Evolutionary conservation across 1,139 yeast genomes (phyloP), one percentile per base, ranked within the genome.

Genomic region (Diutina mesorugosa): DNA sequence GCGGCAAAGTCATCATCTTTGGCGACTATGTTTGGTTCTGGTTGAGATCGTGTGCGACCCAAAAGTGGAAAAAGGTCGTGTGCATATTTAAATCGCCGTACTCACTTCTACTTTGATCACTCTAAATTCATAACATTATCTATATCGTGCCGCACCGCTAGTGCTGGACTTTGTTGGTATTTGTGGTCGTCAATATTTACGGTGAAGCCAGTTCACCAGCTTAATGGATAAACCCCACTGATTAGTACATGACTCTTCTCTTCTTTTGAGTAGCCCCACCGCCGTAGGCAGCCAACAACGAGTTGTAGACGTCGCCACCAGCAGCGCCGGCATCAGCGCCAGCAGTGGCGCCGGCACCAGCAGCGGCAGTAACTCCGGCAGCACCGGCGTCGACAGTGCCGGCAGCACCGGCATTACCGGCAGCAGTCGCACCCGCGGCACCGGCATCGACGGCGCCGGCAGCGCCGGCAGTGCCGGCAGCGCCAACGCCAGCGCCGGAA

Each of bases 281-380:
- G 10, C 53, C 53, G 53, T 50, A 50, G 8, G 53, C 53, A 16
- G 41, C 45, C 28, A 32, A 32, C 53, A 50, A 50, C 53, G 53
- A 50, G 45, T n/a, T n/a, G 53, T 50, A 50, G 26, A 50, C 53
- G 29, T n/a, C 53, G 32, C 32, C 53, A n/a, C 18, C 16, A 10
- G 32, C 14, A 14, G 21, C 38, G 6, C 38, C 51, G 21, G 41
- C 51, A 16, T 6, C 12, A 7, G 35, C 35, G 29, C 12, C 38
- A 26, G 51, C 51, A 29, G 38, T 26, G 26, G 14, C 51, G 7
- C 32, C 51, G 21, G 51, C 38, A 30, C n/a, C 51, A 14, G 51
- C 21, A 16, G 51, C 51, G 12, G 51, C 51, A 28, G 38, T 30
- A 29, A 29, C 38, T 1, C n/a, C 38, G 14, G 35, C 35, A 48